Conservation (phyloP, 140 eudicot species). For the Oenanthe javanica region DNA sequence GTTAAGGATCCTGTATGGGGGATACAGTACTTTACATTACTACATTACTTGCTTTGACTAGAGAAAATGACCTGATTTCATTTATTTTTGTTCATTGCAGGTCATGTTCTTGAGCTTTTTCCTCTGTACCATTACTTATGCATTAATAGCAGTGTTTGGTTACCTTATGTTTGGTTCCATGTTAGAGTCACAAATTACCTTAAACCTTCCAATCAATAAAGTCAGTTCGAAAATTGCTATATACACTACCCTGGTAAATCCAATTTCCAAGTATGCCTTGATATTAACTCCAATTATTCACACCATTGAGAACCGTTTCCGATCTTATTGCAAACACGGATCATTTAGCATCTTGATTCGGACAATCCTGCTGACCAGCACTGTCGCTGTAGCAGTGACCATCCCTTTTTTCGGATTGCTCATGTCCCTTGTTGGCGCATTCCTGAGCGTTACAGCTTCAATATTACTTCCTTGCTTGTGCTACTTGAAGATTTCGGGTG, state of each 20-base stretch:
- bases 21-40: neutral
- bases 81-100: conserved; percentile 29
- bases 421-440: too few relatives aligned
- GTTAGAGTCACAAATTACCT: too few relatives aligned
- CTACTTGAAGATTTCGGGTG: too few relatives aligned
- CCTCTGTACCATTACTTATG: conserved; percentile 49
- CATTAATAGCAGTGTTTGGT: too few relatives aligned
- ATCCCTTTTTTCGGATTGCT: conserved; percentile 55
- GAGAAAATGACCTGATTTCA: neutral
- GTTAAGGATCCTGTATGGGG: neutral
- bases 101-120: conserved; percentile 58
- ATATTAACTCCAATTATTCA: conserved; percentile 59
- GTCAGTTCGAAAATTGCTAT: too few relatives aligned
- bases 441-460: too few relatives aligned
- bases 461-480: too few relatives aligned
- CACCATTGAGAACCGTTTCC: conserved; percentile 42
- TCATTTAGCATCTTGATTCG: conserved; percentile 34
- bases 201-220: too few relatives aligned
- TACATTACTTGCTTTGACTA: neutral
- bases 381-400: conserved; percentile 46
- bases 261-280: conserved; percentile 70
- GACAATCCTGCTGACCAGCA: conserved; percentile 44
- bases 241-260: too few relatives aligned
- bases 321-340: conserved; percentile 20
- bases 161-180: too few relatives aligned